These are phyloP conservation scores for Gonium pectorale DNA, from an alignment of 139 green algal genomes.

Conservation along the genomic window DNA sequence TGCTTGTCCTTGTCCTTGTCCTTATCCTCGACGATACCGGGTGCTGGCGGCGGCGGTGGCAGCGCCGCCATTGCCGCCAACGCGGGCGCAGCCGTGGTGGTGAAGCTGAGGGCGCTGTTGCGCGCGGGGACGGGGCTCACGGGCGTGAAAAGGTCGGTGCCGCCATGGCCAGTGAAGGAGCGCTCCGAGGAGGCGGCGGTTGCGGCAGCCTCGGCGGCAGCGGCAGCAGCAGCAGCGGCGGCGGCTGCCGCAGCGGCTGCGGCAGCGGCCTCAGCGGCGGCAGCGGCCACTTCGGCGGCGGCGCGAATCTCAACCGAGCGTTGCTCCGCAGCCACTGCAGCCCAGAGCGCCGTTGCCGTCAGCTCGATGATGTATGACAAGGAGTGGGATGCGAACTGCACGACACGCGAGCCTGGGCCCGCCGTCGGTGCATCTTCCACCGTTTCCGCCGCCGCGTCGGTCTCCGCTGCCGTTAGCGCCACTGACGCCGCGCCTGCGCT, in stretches of 20 bases:
- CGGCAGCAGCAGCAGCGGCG: background rate
- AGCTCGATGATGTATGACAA: constrained; percentile 40
- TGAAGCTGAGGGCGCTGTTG: too few species aligned
- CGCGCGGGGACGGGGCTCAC: too few species aligned
- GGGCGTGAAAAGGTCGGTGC: too few species aligned
- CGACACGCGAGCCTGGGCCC: background rate
- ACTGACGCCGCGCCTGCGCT: background rate
- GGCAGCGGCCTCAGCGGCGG: background rate
- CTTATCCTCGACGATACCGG: background rate
- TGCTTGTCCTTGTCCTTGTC: constrained; percentile 21
- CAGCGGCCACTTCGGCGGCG: background rate
- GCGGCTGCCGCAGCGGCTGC: background rate
- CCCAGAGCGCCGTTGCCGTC: constrained; percentile 24
- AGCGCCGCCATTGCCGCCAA: background rate
- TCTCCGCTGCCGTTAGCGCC: background rate
- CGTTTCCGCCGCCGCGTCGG: background rate
- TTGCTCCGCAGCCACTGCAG: constrained; percentile 15
- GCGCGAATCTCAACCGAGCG: background rate
- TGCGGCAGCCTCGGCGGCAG: background rate
- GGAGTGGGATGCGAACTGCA: constrained; percentile 10
- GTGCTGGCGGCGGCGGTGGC: background rate
- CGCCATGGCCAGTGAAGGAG: too few species aligned
- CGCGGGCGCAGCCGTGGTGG: background rate
- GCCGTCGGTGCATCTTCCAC: background rate
- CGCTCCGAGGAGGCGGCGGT: too few species aligned